phyloP scores from a whole-genome alignment of 2,329 filamentous ascomycete genomes.

The Phialophora expanda region DNA sequence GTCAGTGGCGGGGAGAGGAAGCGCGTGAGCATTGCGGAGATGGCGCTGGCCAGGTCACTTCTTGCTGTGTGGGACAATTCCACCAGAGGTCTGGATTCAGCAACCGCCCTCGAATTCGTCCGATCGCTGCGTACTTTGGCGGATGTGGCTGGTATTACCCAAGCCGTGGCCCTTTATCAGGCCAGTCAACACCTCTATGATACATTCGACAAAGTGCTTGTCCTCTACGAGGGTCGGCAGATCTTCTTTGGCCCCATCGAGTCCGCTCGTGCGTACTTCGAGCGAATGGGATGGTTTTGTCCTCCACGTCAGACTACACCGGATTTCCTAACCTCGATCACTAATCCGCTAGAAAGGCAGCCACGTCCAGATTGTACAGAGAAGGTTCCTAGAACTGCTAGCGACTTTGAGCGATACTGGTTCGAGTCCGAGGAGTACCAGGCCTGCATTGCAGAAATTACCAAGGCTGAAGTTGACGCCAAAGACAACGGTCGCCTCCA shows the following conservation, averaged over 20 bases:
- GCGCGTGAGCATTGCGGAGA: constrained; percentile 71
- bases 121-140: constrained; percentile 57
- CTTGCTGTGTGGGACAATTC: constrained; percentile 62
- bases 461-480: constrained; percentile 57
- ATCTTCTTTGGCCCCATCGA: constrained; percentile 67
- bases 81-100: constrained; percentile 59
- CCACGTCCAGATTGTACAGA: constrained; percentile 50
- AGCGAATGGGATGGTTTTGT: constrained; percentile 67
- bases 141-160: constrained; percentile 55
- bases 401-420: constrained; percentile 57
- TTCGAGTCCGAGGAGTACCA: constrained; percentile 18
- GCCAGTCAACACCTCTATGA: constrained; percentile 59
- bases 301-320: constrained; percentile 66
- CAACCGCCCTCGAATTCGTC: constrained; percentile 64
- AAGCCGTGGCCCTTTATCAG: constrained; percentile 63
- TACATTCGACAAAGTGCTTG: constrained; percentile 71
- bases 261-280: constrained; percentile 68
- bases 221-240: constrained; percentile 69
- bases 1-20: constrained; percentile 73
- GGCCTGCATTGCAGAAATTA: constrained; percentile 51
- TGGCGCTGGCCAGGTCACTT: constrained; percentile 37
- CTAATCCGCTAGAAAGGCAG: constrained; percentile 58
- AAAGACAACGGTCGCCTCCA: constrained; percentile 58
- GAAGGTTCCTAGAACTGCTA: constrained; percentile 52
- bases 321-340: constrained; percentile 70